Percentiles rank a stretch among this genome's conserved stretches.
Evolutionary conservation across 805 yeast species (phyloP).

Genomic region (Barnettozyma populi): DNA sequence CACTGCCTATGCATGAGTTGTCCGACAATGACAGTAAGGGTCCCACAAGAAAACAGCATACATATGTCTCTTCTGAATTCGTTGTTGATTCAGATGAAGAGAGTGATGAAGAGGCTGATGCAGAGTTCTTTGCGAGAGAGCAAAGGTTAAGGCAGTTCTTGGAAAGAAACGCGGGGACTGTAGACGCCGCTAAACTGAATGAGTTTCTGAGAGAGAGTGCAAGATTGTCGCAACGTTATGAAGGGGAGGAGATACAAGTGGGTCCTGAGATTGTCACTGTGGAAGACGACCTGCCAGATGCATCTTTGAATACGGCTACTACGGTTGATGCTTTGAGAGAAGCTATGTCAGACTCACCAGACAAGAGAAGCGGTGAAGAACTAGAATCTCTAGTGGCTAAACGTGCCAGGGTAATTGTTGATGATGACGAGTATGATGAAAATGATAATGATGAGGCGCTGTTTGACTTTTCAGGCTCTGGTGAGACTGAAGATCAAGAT

Average conservation of each 20-base stretch:
- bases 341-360: not conserved
- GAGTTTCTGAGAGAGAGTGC: constrained; percentile 7
- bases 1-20: constrained; percentile 27
- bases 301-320: no score
- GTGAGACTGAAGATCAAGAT: not conserved
- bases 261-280: no score
- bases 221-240: not conserved
- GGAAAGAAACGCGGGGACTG: constrained; percentile 12
- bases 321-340: not conserved
- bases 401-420: constrained; percentile 2
- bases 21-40: constrained; percentile 28
- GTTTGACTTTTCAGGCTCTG: not conserved
- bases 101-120: constrained; percentile 50
- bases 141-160: constrained; percentile 36
- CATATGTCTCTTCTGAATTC: constrained; percentile 43
- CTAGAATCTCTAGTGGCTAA: constrained; percentile 10
- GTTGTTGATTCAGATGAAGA: constrained; percentile 61
- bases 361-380: constrained; percentile 3
- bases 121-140: constrained; percentile 52
- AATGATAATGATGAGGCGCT: not conserved
- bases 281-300: not conserved
- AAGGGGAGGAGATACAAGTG: not conserved
- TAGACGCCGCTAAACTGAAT: constrained; percentile 12
- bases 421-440: constrained; percentile 1
- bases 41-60: not conserved